Percentiles rank a stretch among this genome's conserved stretches.
These are phyloP conservation scores for Sparassis latifolia DNA, from an alignment of 1,284 basidiomycete genomes.

Conservation along the genomic window DNA sequence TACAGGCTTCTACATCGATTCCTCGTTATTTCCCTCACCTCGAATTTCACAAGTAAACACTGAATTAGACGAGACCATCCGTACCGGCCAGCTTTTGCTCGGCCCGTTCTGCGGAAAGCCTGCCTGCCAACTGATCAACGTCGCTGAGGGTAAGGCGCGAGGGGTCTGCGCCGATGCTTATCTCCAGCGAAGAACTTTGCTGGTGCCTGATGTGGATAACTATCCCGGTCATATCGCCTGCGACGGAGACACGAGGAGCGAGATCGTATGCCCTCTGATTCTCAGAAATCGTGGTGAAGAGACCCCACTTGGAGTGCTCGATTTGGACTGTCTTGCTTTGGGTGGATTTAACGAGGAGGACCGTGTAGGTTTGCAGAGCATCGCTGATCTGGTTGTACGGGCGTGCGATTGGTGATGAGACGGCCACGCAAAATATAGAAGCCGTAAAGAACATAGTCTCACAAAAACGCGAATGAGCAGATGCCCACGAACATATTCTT, in stretches of 20 bases:
- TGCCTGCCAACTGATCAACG: slow-evolving; percentile 77
- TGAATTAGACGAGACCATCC: not conserved
- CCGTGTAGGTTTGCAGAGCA: slow-evolving; percentile 61
- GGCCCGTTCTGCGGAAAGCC: slow-evolving; percentile 88
- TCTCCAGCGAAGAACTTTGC: slow-evolving; percentile 42
- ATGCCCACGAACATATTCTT: not conserved
- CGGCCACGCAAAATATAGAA: not conserved
- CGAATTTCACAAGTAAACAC: slow-evolving; percentile 15
- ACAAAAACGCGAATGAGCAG: not conserved
- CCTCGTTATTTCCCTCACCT: slow-evolving; percentile 54
- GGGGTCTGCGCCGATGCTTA: slow-evolving; percentile 85
- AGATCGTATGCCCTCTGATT: slow-evolving; percentile 77
- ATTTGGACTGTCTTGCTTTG: slow-evolving; percentile 76
- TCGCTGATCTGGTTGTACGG: slow-evolving; percentile 54
- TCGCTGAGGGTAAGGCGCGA: slow-evolving; percentile 45
- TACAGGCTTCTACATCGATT: slow-evolving; percentile 78
- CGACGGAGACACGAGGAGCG: slow-evolving; percentile 80
- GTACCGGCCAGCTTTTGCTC: slow-evolving; percentile 35
- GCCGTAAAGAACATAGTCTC: not conserved
- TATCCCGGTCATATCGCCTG: slow-evolving; percentile 91
- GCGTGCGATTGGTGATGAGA: slow-evolving; percentile 47
- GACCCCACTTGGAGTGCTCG: slow-evolving; percentile 67
- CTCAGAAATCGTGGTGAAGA: slow-evolving; percentile 26
- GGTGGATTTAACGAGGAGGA: slow-evolving; percentile 75
- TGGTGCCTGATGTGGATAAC: slow-evolving; percentile 68